Evolutionary conservation across 2,329 filamentous ascomycete genomes (phyloP), one percentile per base, ranked within the genome.

Genomic region (Pestalotiopsis sp.): DNA sequence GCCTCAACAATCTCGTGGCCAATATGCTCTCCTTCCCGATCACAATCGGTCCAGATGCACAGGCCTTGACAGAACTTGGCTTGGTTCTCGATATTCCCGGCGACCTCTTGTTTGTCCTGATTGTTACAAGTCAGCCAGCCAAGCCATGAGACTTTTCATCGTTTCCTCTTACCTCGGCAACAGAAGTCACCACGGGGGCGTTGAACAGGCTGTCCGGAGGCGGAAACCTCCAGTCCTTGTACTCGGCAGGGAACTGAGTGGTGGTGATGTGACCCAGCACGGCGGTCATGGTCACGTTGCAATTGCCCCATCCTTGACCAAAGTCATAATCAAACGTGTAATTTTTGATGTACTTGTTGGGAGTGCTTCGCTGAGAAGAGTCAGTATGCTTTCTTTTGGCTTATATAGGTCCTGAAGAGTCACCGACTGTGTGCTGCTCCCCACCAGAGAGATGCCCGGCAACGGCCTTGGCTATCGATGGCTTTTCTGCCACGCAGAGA

Each of bases 21-120:
- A 73, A 99, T 99, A 77, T 98, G 93, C 79, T 99, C 96, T 45
- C 96, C 96, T 85, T 99, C 96, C 67, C 95, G 90, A 84, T 99
- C 96, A 80, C 96, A 98, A 86, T 99, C 96, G 0, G 96, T 99
- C 96, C 96, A 99, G 74, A 99, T 98, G 80, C 97, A 95, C 40
- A 99, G 85, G 13, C 91, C 89, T 67, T 86, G 88, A n/a, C 90
- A 87, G 77, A 88, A 87, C 70, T 87, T 87, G 20, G 96, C 95
- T 79, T 97, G 91, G 1, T 87, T 83, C 73, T 91, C 89, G 75
- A 99, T 96, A 77, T 99, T 99, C 40, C 90, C 86, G 11, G 95
- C 94, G 71, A 99, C 92, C 1, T 86, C 83, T 75, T 91, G 91
- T 77, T 95, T 97, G 76, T 95, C 91, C 89, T 95, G 40, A 4